Conservation (phyloP, 116 monocot genomes). For the Dioscorea cayenensis region DNA sequence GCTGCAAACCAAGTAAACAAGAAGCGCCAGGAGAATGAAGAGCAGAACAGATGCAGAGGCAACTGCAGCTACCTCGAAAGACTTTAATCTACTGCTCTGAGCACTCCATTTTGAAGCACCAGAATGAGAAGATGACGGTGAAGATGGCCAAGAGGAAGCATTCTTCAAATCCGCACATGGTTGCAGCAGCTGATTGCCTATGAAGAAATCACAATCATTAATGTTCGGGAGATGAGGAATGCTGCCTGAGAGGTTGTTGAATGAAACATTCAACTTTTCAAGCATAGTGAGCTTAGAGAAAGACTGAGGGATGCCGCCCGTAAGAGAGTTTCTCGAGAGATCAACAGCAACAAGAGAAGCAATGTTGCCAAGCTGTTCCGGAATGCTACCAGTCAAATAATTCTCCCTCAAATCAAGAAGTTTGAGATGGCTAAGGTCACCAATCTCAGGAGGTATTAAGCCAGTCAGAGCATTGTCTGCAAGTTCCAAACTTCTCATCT, state of each 20-base stretch:
- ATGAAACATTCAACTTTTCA: constrained; percentile 47
- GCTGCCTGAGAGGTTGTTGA: constrained; percentile 54
- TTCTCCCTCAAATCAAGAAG: constrained; percentile 25
- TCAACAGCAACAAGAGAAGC: constrained; percentile 30
- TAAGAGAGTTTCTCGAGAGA: constrained; percentile 45
- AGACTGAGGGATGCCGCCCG: constrained; percentile 19
- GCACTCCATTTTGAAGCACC: not conserved
- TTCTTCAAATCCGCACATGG: constrained; percentile 23
- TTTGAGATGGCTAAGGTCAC: constrained; percentile 14
- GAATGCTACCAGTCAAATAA: not conserved
- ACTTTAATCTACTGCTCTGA: constrained; percentile 17
- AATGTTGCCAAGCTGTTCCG: constrained; percentile 15
- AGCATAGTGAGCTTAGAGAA: constrained; percentile 31
- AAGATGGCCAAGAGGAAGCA: not conserved
- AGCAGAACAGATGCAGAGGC: constrained; percentile 27
- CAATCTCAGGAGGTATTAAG: constrained; percentile 22
- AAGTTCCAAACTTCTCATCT: constrained; percentile 34
- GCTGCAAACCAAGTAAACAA: constrained; percentile 21
- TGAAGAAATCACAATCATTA: constrained; percentile 32
- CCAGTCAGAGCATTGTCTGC: constrained; percentile 37
- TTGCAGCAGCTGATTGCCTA: constrained; percentile 36
- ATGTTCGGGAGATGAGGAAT: constrained; percentile 35
- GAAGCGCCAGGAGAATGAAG: constrained; percentile 27
- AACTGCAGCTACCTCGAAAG: constrained; percentile 19
- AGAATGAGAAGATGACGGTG: constrained; percentile 5